Conservation (phyloP, 2,329 filamentous ascomycete species). For the Colletotrichum sp. region DNA sequence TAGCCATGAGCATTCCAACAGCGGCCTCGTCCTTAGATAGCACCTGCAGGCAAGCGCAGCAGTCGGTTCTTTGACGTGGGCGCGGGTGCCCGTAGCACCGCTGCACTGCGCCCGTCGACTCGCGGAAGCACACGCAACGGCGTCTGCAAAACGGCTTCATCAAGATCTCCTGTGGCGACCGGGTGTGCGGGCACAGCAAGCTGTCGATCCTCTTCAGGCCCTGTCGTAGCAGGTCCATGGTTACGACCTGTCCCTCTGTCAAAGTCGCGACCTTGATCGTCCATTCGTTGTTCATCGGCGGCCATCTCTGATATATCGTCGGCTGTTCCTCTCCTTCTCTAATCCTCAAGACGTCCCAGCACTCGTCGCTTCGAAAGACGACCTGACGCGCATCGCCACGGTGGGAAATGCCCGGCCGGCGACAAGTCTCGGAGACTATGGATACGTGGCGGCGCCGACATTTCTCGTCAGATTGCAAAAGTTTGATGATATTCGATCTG, state of each 20-base stretch:
- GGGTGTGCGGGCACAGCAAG: background rate
- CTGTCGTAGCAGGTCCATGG: background rate
- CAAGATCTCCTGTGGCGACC: background rate
- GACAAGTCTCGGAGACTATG: background rate
- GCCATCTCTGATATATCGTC: background rate
- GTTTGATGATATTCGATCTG: background rate
- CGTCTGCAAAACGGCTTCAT: background rate
- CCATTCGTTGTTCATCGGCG: background rate
- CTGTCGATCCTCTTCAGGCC: background rate
- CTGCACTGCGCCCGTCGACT: background rate
- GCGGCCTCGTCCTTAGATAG: background rate
- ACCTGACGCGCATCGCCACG: background rate
- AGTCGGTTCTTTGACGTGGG: background rate
- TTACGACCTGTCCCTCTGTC: background rate
- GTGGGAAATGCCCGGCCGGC: too few relatives aligned
- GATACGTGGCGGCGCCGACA: background rate
- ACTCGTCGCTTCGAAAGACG: background rate
- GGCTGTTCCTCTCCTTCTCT: background rate
- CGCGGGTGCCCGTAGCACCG: background rate
- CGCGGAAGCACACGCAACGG: background rate
- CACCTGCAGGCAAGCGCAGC: background rate
- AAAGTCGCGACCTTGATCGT: background rate
- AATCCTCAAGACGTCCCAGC: background rate
- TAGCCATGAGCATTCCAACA: background rate
- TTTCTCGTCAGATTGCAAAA: background rate